phyloP scores from a whole-genome alignment of 345 rosid genomes.

The Eucalyptus tenuipes region DNA sequence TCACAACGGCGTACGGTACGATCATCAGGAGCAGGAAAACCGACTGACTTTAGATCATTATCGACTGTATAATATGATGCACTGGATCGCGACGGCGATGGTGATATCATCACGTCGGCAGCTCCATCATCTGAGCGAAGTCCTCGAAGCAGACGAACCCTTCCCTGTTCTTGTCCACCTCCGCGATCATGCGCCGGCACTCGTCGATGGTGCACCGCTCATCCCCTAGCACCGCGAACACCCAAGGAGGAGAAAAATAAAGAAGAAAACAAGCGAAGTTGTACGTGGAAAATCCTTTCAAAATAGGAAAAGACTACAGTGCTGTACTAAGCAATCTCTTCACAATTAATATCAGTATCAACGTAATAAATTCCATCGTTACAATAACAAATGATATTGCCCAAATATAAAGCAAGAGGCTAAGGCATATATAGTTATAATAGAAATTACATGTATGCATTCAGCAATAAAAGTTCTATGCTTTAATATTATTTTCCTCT shows the following conservation, averaged over 20 bases:
- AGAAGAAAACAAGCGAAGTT: too few relatives aligned
- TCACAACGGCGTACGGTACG: background rate
- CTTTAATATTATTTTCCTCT: too few relatives aligned
- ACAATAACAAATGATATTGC: too few relatives aligned
- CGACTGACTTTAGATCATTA: background rate
- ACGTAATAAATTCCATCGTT: accelerated
- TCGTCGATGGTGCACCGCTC: constrained; percentile 76
- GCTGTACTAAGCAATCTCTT: accelerated
- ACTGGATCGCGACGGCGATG: background rate
- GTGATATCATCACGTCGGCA: constrained; percentile 3
- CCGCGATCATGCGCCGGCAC: constrained; percentile 80
- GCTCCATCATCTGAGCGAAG: constrained; percentile 69
- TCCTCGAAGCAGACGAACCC: constrained; percentile 93
- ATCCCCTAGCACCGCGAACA: constrained; percentile 43
- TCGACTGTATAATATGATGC: background rate
- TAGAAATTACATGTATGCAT: accelerated
- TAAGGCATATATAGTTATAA: too few relatives aligned
- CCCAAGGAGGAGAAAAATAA: background rate
- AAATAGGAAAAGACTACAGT: too few relatives aligned
- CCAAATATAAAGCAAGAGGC: accelerated
- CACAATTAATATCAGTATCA: too few relatives aligned
- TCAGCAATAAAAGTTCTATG: accelerated
- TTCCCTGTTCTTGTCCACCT: constrained; percentile 51
- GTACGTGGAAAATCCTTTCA: too few relatives aligned
- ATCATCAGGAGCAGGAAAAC: background rate